These are phyloP conservation scores for Podila horticola DNA, from an alignment of 192 early-diverging fungal species.

Conservation along the genomic window DNA sequence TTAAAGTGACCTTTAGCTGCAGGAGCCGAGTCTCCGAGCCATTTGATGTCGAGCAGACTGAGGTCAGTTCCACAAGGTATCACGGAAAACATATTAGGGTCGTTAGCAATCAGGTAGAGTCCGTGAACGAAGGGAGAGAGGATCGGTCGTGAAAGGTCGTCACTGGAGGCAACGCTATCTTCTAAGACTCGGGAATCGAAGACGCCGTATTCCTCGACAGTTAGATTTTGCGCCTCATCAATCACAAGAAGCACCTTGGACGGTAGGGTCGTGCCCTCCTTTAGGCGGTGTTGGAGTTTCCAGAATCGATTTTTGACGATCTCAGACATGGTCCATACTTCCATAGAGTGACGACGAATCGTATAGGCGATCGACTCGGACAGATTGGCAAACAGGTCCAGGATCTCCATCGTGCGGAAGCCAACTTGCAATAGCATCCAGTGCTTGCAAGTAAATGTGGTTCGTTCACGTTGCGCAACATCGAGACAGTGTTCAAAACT, in stretches of 20 bases:
- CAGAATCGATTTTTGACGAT: no score
- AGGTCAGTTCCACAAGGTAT: conserved; percentile 31
- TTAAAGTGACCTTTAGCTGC: conserved; percentile 8
- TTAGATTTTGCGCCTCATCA: conserved; percentile 28
- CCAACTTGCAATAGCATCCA: conserved; percentile 32
- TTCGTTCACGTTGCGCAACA: conserved; percentile 13
- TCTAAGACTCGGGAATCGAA: conserved; percentile 10
- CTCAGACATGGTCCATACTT: no score
- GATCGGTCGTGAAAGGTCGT: conserved; percentile 16
- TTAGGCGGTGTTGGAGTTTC: no score
- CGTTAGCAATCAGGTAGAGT: conserved; percentile 15
- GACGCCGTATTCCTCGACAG: conserved; percentile 6
- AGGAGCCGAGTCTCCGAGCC: conserved; percentile 33
- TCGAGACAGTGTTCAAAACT: conserved; percentile 22
- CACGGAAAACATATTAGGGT: conserved; percentile 1
- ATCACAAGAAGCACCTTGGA: not conserved
- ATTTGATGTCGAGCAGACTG: conserved; percentile 21
- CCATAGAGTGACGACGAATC: no score
- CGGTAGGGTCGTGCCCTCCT: no score
- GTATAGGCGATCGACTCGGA: no score
- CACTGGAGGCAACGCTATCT: conserved; percentile 2
- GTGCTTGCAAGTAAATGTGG: conserved; percentile 21
- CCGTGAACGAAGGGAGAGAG: conserved; percentile 29
- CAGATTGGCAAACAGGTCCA: no score
- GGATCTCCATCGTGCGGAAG: not conserved